These are phyloP conservation scores for Escallonia herrerae DNA, from an alignment of 129 eudicot species.

Conservation along the genomic window DNA sequence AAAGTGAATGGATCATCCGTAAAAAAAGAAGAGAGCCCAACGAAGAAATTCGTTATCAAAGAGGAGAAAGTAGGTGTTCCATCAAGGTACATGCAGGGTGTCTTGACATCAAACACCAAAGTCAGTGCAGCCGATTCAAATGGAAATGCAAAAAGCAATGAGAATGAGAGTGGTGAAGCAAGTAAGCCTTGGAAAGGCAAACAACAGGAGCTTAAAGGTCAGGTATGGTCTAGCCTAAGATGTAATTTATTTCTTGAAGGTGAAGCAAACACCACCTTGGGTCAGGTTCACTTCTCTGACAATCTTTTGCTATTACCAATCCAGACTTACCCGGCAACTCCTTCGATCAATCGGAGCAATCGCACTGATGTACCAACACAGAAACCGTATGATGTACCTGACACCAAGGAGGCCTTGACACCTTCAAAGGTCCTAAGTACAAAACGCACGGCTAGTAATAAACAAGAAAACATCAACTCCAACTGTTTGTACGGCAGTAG, in stretches of 20 bases:
- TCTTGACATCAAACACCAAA: constrained; percentile 26
- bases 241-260: too few relatives aligned
- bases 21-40: constrained; percentile 32
- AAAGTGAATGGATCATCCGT: constrained; percentile 24
- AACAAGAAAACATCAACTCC: constrained; percentile 52
- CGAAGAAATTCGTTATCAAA: constrained; percentile 66
- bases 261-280: too few relatives aligned
- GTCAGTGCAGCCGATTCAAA: constrained; percentile 20
- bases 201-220: constrained; percentile 51
- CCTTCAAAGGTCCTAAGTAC: constrained; percentile 16
- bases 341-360: constrained; percentile 30
- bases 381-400: constrained; percentile 11
- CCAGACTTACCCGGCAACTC: constrained; percentile 34
- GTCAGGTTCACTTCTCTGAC: too few relatives aligned
- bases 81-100: constrained; percentile 89
- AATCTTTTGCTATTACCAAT: constrained; percentile 3
- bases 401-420: constrained; percentile 15
- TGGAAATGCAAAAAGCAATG: constrained; percentile 27
- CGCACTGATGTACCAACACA: constrained; percentile 13
- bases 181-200: constrained; percentile 27
- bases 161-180: constrained; percentile 24
- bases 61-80: constrained; percentile 77
- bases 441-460: constrained; percentile 30
- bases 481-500: constrained; percentile 32
- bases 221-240: constrained; percentile 31